Evolutionary conservation across 2,329 filamentous ascomycete genomes (phyloP).

Genomic region (Calonectria ilicicola): DNA sequence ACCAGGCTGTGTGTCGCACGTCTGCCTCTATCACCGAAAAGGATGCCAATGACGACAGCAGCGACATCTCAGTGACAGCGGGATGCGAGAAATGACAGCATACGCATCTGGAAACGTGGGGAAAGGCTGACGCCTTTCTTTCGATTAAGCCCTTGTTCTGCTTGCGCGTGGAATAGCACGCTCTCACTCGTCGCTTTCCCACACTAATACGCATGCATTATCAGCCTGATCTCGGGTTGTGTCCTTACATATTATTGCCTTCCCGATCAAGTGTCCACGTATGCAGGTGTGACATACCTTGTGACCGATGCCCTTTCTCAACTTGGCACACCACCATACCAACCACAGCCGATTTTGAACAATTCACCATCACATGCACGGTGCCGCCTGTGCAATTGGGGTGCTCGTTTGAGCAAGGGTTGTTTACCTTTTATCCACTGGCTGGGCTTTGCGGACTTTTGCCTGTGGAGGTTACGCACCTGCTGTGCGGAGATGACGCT

Average conservation of each 20-base stretch:
- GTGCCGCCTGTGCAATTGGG: conserved; percentile 4
- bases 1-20: neutral
- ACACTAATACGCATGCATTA: conserved; percentile 29
- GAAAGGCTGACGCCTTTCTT: conserved; percentile 8
- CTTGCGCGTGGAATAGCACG: conserved; percentile 25
- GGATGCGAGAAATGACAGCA: neutral
- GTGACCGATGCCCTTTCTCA: conserved; percentile 35
- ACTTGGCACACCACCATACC: conserved; percentile 22
- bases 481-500: conserved; percentile 11
- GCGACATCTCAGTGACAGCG: neutral
- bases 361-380: conserved; percentile 25
- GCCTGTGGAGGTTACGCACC: conserved; percentile 14
- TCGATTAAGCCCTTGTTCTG: conserved; percentile 7
- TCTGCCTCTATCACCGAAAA: neutral
- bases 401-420: conserved; percentile 7
- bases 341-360: conserved; percentile 28
- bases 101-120: conserved; percentile 6
- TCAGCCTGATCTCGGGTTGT: conserved; percentile 32
- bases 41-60: conserved; percentile 5
- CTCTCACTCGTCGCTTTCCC: conserved; percentile 24
- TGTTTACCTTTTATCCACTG: conserved; percentile 13
- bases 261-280: conserved; percentile 28
- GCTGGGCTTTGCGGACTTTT: conserved; percentile 20
- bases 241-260: conserved; percentile 28
- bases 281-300: conserved; percentile 37